These are phyloP conservation scores for Macadamia integrifolia DNA, from an alignment of 164 flowering plant species.

Conservation along the genomic window DNA sequence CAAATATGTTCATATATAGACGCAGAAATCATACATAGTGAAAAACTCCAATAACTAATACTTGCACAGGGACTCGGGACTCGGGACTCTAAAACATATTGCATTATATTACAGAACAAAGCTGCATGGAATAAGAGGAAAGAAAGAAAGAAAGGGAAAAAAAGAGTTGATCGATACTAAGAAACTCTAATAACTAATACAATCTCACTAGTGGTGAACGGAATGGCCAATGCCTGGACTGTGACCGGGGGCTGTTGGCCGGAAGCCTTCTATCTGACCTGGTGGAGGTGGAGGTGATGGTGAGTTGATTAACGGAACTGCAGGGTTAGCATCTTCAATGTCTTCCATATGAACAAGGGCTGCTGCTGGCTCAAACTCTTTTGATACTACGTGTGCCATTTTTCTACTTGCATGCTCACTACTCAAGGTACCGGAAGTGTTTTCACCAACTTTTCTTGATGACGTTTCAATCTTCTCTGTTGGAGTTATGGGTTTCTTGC, in stretches of 20 bases:
- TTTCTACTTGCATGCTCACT: neutral
- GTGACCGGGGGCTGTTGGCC: constrained; percentile 47
- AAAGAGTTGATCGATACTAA: too few species aligned
- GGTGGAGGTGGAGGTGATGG: neutral
- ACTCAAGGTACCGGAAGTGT: neutral
- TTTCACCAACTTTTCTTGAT: neutral
- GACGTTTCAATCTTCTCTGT: neutral
- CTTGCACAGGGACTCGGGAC: too few species aligned
- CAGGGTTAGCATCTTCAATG: neutral
- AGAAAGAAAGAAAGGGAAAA: too few species aligned
- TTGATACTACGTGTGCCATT: neutral
- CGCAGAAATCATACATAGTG: too few species aligned
- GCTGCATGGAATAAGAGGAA: too few species aligned
- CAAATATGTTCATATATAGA: too few species aligned
- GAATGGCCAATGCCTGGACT: constrained; percentile 41
- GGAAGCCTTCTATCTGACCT: constrained; percentile 23
- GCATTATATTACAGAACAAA: too few species aligned
- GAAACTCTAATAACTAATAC: too few species aligned
- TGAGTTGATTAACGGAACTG: too few species aligned
- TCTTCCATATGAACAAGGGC: neutral
- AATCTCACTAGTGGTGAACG: neutral
- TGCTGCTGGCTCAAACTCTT: neutral
- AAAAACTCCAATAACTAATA: too few species aligned
- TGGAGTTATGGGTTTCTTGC: neutral
- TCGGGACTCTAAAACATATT: too few species aligned